A percentile compares a stretch with the other conserved stretches of the same genome.
Conservation (phyloP, 805 yeast species). For the Kodamaea kakaduensis region DNA sequence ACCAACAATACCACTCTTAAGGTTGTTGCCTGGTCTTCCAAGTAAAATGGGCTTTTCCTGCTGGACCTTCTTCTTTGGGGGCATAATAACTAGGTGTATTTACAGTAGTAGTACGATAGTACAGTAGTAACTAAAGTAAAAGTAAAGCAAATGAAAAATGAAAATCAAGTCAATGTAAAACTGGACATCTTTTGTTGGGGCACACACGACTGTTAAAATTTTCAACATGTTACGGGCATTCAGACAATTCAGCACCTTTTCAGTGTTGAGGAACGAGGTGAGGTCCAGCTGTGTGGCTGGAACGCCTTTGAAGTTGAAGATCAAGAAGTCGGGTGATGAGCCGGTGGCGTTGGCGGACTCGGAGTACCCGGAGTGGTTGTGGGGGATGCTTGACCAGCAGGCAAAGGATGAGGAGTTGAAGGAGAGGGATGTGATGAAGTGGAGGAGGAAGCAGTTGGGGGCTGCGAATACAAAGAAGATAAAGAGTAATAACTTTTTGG, state of each 20-base stretch:
- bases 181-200: no score
- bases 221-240: slow-evolving; percentile 4
- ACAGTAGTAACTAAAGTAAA: no score
- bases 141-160: no score
- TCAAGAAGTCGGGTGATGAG: slow-evolving; percentile 78
- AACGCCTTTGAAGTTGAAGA: slow-evolving; percentile 64
- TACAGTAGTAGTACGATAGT: no score
- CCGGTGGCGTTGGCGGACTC: slow-evolving; percentile 82
- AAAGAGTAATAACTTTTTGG: slow-evolving; percentile 74
- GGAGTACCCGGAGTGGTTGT: slow-evolving; percentile 93
- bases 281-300: slow-evolving; percentile 65
- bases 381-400: slow-evolving; percentile 73
- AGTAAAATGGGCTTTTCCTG: slow-evolving; percentile 69
- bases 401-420: slow-evolving; percentile 55
- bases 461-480: slow-evolving; percentile 64
- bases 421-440: slow-evolving; percentile 57
- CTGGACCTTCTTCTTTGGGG: slow-evolving; percentile 66
- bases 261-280: slow-evolving; percentile 4
- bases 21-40: slow-evolving; percentile 65
- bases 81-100: slow-evolving; percentile 42
- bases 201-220: no score
- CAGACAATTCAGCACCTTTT: slow-evolving; percentile 5
- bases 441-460: slow-evolving; percentile 65
- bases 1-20: slow-evolving; percentile 81
- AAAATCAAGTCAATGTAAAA: no score